Evolutionary conservation across 1,284 basidiomycete genomes (phyloP).

Genomic region (Tilletia horrida): DNA sequence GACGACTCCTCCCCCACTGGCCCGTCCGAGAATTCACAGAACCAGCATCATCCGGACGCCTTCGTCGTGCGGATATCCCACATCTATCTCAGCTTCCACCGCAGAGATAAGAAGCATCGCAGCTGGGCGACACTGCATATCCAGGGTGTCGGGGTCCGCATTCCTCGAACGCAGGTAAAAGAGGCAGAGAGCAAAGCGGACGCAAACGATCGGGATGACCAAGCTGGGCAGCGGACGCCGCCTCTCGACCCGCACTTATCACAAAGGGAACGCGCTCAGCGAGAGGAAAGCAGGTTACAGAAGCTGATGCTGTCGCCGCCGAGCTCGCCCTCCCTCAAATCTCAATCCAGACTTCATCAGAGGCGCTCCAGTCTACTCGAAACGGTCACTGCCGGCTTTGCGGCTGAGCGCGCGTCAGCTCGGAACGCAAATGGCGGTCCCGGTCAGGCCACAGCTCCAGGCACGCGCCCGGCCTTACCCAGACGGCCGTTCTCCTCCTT

Average conservation of each 20-base stretch:
- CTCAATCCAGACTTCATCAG: neutral
- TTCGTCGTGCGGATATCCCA: conserved; percentile 34
- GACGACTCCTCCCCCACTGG: no score
- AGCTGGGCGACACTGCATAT: conserved; percentile 36
- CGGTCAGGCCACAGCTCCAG: neutral
- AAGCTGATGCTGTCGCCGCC: conserved; percentile 4
- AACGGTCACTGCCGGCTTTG: neutral
- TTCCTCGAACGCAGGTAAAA: conserved; percentile 23
- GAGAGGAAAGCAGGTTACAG: conserved; percentile 5
- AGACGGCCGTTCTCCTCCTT: neutral
- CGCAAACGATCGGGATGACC: no score
- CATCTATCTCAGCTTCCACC: conserved; percentile 32
- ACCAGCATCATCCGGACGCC: conserved; percentile 21
- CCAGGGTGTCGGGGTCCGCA: conserved; percentile 38
- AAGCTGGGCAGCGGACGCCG: neutral
- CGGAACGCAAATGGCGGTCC: neutral
- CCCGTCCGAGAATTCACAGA: neutral
- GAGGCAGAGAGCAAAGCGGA: neutral
- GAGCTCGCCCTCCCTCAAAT: neutral
- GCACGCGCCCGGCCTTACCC: neutral
- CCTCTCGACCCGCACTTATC: conserved; percentile 62
- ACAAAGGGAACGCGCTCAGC: conserved; percentile 93
- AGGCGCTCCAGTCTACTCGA: neutral
- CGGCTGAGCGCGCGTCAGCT: neutral
- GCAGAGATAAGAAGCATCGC: conserved; percentile 16